Conservation (phyloP, 768 basidiomycete species). For the Strobilomyces echinocephalus region DNA sequence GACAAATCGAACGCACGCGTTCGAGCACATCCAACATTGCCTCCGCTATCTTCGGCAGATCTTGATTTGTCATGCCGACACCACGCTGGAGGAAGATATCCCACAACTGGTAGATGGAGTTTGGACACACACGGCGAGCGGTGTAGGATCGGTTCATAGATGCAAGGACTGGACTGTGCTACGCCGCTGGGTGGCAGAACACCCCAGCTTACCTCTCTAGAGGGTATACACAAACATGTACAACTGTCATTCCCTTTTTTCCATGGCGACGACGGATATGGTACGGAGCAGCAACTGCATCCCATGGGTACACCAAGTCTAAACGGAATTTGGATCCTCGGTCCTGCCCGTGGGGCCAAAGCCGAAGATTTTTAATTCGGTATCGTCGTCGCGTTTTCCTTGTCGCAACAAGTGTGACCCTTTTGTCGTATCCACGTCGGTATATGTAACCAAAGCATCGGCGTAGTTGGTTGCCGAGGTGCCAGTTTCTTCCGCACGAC, state of each 20-base stretch:
- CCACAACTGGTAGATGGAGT: conserved; percentile 21
- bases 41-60: conserved; percentile 37
- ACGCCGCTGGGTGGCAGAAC: conserved; percentile 25
- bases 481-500: conserved; percentile 6
- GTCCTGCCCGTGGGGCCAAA: not conserved
- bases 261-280: not conserved
- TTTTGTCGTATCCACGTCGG: conserved; percentile 20
- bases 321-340: not conserved
- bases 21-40: conserved; percentile 35
- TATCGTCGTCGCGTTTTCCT: not conserved
- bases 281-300: not conserved
- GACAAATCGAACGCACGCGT: conserved; percentile 19
- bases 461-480: conserved; percentile 21
- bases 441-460: conserved; percentile 10
- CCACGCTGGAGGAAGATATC: conserved; percentile 34
- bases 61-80: conserved; percentile 36
- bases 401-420: not conserved
- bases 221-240: not conserved
- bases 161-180: conserved; percentile 34
- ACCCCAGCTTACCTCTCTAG: conserved; percentile 26
- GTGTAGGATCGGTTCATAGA: conserved; percentile 28
- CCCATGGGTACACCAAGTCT: not conserved
- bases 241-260: not conserved
- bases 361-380: not conserved
- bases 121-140: conserved; percentile 27